Conservation (phyloP, 148 eudicot species). For the Spergularia marina region DNA sequence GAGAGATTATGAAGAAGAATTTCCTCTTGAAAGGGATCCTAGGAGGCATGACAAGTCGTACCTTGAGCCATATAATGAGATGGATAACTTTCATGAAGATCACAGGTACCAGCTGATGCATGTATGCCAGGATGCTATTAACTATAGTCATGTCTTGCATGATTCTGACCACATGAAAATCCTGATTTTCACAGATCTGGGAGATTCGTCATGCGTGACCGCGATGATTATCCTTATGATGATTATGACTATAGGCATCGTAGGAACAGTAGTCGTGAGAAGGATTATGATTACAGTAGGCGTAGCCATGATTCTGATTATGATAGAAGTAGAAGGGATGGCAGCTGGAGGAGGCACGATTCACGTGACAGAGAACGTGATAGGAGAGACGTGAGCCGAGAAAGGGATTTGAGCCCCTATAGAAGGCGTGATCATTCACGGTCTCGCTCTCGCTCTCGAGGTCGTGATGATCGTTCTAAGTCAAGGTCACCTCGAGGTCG, state of each 20-base stretch:
- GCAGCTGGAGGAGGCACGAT: constrained; percentile 78
- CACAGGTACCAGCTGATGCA: constrained; percentile 40
- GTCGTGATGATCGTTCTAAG: constrained; percentile 62
- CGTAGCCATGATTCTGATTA: constrained; percentile 89
- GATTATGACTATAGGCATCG: constrained; percentile 78
- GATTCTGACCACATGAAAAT: constrained; percentile 34
- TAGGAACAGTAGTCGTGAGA: constrained; percentile 78
- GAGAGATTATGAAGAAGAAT: constrained; percentile 83
- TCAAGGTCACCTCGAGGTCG: constrained; percentile 86
- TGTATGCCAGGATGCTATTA: constrained; percentile 36
- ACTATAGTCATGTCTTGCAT: constrained; percentile 29
- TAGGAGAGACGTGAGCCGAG: constrained; percentile 60
- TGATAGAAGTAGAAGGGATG: constrained; percentile 77
- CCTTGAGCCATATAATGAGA: constrained; percentile 54
- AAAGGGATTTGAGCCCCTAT: constrained; percentile 70
- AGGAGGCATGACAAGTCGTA: constrained; percentile 74
- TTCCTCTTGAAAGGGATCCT: constrained; percentile 69
- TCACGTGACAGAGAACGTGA: constrained; percentile 81
- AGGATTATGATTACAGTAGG: constrained; percentile 75
- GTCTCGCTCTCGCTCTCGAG: constrained; percentile 71
- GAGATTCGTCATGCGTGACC: constrained; percentile 66
- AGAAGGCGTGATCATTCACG: constrained; percentile 68
- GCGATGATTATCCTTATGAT: constrained; percentile 68
- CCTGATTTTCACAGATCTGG: constrained; percentile 54
- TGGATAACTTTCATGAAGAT: constrained; percentile 46